Base-by-base conservation (phyloP, 2,329 filamentous ascomycete genomes). In the Pseudogymnoascus sp. region DNA sequence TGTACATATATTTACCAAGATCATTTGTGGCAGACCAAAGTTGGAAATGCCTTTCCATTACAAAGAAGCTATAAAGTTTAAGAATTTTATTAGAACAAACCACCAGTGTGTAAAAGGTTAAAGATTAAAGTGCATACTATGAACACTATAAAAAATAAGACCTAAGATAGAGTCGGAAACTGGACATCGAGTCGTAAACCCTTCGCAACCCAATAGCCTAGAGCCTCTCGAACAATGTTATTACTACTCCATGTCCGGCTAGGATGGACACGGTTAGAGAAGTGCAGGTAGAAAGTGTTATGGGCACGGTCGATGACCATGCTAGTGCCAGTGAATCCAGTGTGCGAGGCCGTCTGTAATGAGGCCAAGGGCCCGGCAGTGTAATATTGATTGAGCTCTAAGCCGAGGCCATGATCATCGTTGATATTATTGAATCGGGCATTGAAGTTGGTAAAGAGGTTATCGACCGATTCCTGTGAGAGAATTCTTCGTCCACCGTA, bases 381-480 rank as follows among this genome's bases (percentile, higher is more conserved):
- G 60, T 71, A 72, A 36, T 65, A 66, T 62, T 74, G 71, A 41
- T 74, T 65, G 13, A 74, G 65, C 60, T 71, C 71, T 26, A 74
- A 73, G 0, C 72, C 72, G 15, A 67, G 60, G 3, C 71, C 68
- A 61, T 72, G 68, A n/a, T 64, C 66, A 59, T 70, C 61, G 1
- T 67, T 66, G 6, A 65, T 66, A 33, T 33, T 10, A 10, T 33
- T 33, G 54, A 73, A 73, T 1, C 62, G 62, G 0, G 62, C 66
- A 54, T 73, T 72, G 61, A 72, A 72, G 40, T 73, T 69, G 3
- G 65, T 69, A 62, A 74, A 74, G 44, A 74, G 68, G 58, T 73
- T 61, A 35, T 73, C 69, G 0, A 74, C 71, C 0, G 68, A 60
- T n/a, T 66, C 58, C 5, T 66, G 60, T 4, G 66, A 68, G 24